Base-by-base conservation (phyloP, 805 yeast species). In the Candida glaebosa region DNA sequence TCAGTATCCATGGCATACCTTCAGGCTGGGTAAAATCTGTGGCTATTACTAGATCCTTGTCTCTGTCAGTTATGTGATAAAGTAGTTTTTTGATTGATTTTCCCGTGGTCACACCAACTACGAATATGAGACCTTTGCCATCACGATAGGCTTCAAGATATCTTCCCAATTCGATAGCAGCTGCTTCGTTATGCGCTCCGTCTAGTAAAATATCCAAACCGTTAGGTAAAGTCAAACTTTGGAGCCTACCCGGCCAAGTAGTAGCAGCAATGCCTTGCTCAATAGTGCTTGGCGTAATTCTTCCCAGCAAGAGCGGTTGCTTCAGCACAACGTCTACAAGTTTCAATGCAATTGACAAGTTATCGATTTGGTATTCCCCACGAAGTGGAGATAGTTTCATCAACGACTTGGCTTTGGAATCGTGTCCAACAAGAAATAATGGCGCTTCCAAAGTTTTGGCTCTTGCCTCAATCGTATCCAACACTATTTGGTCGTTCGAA, bases 121-220 rank as follows among this genome's bases (percentile, higher is more conserved):
- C 70, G 59, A 83, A 87, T 0, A 77, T 67, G 2, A 79, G 47
- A 48, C 75, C 63, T 46, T 46, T 49, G 4, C 54, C 50, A 6
- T 36, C 31, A 1, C 60, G 53, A 31, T 54, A 45, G 1, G 42
- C 33, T 12, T 40, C 25, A 2, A 89, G 60, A 55, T 70, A 87
- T 31, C 70, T 70, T 0, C 74, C 75, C 22, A 93, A 65, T 52
- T 84, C 87, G n/a, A 64, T 61, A 0, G 96, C 93, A 0, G 97
- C 96, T 45, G 82, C 79, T 4, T 79, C 81, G 57, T 93, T 93
- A 58, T 93, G 98, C 0, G 98, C 97, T 2, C 98, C 98, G 63
- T 91, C 98, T 2, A 93, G 54, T 3, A 93, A 60, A 0, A 81
- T 59, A 52, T 47, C 0, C 43, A 43, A 39, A 5, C 50, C 52